A percentile compares a stretch with the other conserved stretches of the same genome.
phyloP scores from a whole-genome alignment of 805 yeast species.

The Torulaspora microellipsoides region DNA sequence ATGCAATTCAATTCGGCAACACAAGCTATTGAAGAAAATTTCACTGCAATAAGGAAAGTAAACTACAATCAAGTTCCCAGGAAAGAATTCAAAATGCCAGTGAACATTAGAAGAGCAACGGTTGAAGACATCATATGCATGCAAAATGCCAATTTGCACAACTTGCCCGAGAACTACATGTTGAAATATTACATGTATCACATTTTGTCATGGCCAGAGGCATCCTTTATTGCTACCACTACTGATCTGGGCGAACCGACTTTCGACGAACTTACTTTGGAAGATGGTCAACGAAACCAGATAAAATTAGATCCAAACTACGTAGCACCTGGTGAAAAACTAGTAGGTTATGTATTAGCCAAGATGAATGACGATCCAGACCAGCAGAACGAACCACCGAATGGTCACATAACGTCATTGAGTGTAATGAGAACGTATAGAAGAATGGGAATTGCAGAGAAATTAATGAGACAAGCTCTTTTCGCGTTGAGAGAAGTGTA shows the following conservation, averaged over 20 bases:
- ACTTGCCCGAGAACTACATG: conserved; percentile 91
- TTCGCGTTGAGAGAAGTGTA: conserved; percentile 78
- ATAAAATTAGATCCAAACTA: conserved; percentile 60
- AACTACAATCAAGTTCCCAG: too few relatives aligned
- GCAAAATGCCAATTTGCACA: conserved; percentile 90
- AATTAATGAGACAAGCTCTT: conserved; percentile 78
- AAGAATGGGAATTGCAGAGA: conserved; percentile 91
- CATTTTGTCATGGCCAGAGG: conserved; percentile 94
- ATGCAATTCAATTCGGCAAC: too few relatives aligned
- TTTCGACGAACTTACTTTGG: conserved; percentile 25
- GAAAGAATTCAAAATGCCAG: conserved; percentile 49
- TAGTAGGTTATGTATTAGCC: conserved; percentile 94
- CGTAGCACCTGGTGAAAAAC: conserved; percentile 61
- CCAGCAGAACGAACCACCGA: conserved; percentile 66
- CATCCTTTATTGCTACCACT: conserved; percentile 90
- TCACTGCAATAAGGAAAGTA: too few relatives aligned
- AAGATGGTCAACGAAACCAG: conserved; percentile 21
- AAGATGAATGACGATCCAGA: conserved; percentile 95
- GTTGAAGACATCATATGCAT: conserved; percentile 84
- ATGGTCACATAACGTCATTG: conserved; percentile 91
- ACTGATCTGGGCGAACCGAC: conserved; percentile 42
- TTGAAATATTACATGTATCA: conserved; percentile 93
- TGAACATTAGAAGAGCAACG: conserved; percentile 84
- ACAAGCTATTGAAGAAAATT: too few relatives aligned
- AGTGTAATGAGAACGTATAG: conserved; percentile 95